Percentiles rank a stretch among this genome's conserved stretches.
Conservation (phyloP, 768 basidiomycete genomes). For the Mycena leptocephala region DNA sequence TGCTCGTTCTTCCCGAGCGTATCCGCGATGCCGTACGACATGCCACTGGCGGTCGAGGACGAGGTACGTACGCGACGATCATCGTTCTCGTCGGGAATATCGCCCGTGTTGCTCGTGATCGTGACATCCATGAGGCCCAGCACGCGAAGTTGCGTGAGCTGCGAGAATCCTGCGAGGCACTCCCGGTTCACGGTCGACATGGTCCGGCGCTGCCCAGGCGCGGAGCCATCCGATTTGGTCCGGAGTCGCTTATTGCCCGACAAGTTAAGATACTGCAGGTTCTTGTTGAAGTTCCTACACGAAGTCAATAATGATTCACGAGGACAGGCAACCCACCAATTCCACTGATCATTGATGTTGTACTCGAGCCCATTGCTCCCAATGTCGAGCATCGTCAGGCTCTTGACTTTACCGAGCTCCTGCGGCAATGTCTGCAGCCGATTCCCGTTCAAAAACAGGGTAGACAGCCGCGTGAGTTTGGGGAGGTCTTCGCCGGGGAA, state of each 20-base stretch:
- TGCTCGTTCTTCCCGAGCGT: constrained; percentile 86
- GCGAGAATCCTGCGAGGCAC: constrained; percentile 87
- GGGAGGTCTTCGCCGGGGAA: constrained; percentile 93
- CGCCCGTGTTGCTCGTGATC: constrained; percentile 73
- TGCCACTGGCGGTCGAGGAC: constrained; percentile 87
- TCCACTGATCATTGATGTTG: constrained; percentile 99
- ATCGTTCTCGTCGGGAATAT: constrained; percentile 88
- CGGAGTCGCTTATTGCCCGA: constrained; percentile 98
- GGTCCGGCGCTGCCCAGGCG: constrained; percentile 49
- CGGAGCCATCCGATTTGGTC: constrained; percentile 84
- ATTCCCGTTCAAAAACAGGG: constrained; percentile 95
- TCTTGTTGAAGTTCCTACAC: constrained; percentile 95
- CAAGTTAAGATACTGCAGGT: constrained; percentile 93
- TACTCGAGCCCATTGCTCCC: constrained; percentile 96
- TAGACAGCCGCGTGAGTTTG: constrained; percentile 74
- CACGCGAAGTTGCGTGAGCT: constrained; percentile 87
- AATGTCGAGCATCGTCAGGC: constrained; percentile 88
- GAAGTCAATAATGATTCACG: background rate
- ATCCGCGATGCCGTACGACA: constrained; percentile 98
- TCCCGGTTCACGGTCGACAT: constrained; percentile 46
- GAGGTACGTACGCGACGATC: constrained; percentile 95
- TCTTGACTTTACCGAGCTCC: constrained; percentile 88
- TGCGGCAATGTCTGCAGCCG: constrained; percentile 92
- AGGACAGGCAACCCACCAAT: constrained; percentile 81
- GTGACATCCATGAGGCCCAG: constrained; percentile 99